phyloP scores from a whole-genome alignment of 352 stramenopile genomes.

The Elongisporangium anandrum region DNA sequence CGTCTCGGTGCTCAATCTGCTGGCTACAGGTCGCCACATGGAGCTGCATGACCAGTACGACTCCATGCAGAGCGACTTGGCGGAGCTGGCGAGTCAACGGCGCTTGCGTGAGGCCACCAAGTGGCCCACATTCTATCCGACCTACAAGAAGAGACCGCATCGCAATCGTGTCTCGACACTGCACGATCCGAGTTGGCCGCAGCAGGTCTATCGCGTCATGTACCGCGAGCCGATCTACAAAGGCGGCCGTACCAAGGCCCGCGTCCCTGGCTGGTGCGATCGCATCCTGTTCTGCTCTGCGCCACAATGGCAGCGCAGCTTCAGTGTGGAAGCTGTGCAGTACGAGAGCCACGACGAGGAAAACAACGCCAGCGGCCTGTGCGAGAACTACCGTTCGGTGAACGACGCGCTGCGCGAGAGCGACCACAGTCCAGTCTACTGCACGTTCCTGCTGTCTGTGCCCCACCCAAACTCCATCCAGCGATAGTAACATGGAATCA shows the following conservation, averaged over 20 bases:
- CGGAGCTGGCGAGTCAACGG: slow-evolving; percentile 14
- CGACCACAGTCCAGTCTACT: slow-evolving; percentile 62
- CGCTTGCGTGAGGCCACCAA: slow-evolving; percentile 51
- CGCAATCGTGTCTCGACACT: slow-evolving; percentile 17
- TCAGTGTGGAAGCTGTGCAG: slow-evolving; percentile 37
- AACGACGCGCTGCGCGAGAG: slow-evolving; percentile 56
- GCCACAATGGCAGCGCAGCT: slow-evolving; percentile 2
- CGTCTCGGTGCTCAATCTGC: slow-evolving; percentile 36
- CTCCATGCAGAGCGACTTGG: slow-evolving; percentile 54
- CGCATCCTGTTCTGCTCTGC: slow-evolving; percentile 56
- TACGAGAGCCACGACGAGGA: slow-evolving; percentile 59
- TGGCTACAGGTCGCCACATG: slow-evolving; percentile 32
- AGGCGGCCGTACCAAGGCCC: slow-evolving; percentile 51
- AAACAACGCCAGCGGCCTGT: slow-evolving; percentile 30
- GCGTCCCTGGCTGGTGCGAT: slow-evolving; percentile 66
- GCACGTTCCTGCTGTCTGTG: slow-evolving; percentile 45
- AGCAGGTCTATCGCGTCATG: slow-evolving; percentile 42
- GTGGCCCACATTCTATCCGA: slow-evolving; percentile 71
- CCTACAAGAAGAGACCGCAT: slow-evolving; percentile 67
- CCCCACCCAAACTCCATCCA: slow-evolving; percentile 5
- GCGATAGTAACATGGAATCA: too few relatives aligned
- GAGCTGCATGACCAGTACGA: slow-evolving; percentile 71
- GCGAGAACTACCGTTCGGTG: slow-evolving; percentile 59
- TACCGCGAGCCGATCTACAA: slow-evolving; percentile 77
- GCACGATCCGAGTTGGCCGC: slow-evolving; percentile 36